phyloP scores from a whole-genome alignment of 2,329 filamentous ascomycete genomes.

The Calonectria crousiana region DNA sequence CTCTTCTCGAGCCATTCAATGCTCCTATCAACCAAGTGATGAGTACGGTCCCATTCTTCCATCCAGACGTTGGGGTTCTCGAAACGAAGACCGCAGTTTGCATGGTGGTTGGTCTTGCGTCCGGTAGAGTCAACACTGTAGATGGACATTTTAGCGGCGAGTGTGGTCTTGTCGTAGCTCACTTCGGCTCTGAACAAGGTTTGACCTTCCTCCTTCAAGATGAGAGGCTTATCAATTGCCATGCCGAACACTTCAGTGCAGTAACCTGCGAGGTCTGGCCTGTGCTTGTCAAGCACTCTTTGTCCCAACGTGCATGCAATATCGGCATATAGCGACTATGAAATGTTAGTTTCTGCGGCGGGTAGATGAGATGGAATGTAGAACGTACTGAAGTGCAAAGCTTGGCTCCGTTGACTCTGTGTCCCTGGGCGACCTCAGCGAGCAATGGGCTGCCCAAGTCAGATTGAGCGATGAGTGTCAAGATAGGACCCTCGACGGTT shows the following conservation, averaged over 20 bases:
- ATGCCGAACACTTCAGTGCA: constrained; percentile 17
- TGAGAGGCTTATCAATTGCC: constrained; percentile 19
- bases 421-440: constrained; percentile 66
- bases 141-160: constrained; percentile 15
- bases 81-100: constrained; percentile 4
- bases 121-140: constrained; percentile 1
- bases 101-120: constrained; percentile 4
- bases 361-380: neutral
- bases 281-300: constrained; percentile 2
- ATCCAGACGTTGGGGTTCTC: constrained; percentile 1
- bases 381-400: constrained; percentile 49
- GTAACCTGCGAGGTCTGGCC: constrained; percentile 19
- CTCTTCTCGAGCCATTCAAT: constrained; percentile 12
- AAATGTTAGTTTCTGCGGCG: neutral
- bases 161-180: constrained; percentile 3
- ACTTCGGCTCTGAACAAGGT: constrained; percentile 21
- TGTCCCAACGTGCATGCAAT: constrained; percentile 30
- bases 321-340: constrained; percentile 31
- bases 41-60: constrained; percentile 4
- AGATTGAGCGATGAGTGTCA: constrained; percentile 7
- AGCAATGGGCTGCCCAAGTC: constrained; percentile 4
- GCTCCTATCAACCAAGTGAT: constrained; percentile 5
- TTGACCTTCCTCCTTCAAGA: constrained; percentile 11
- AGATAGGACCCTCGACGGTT: neutral
- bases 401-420: constrained; percentile 75